phyloP scores from a whole-genome alignment of 2,329 filamentous ascomycete genomes.

The Penicillium sp. region DNA sequence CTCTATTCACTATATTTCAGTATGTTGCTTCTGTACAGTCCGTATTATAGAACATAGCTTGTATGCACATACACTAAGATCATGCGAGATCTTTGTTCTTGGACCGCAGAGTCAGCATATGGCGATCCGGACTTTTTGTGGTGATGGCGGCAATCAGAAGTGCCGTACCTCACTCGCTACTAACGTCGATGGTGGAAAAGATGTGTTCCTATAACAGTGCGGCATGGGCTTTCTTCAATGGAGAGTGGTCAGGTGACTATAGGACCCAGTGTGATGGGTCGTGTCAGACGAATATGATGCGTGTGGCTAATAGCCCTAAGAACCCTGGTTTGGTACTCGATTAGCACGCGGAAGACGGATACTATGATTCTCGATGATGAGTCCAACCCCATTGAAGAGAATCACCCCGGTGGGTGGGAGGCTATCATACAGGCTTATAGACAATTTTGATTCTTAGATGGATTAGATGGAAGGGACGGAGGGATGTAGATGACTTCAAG shows the following conservation, averaged over 20 bases:
- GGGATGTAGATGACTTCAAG: neutral
- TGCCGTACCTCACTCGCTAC: slow-evolving; percentile 32
- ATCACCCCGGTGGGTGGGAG: slow-evolving; percentile 34
- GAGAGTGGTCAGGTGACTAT: slow-evolving; percentile 28
- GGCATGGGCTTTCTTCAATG: slow-evolving; percentile 37
- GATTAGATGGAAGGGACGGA: neutral
- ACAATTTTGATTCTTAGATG: slow-evolving; percentile 13
- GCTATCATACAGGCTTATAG: slow-evolving; percentile 30
- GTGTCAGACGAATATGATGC: slow-evolving; percentile 35
- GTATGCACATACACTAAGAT: too few species aligned
- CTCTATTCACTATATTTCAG: too few species aligned
- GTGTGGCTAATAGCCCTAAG: slow-evolving; percentile 26
- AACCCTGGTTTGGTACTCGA: slow-evolving; percentile 34
- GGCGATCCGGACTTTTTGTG: slow-evolving; percentile 35
- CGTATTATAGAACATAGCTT: too few species aligned
- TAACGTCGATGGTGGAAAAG: slow-evolving; percentile 30
- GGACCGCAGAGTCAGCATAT: slow-evolving; percentile 22
- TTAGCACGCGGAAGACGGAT: slow-evolving; percentile 30
- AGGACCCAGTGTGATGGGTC: slow-evolving; percentile 29
- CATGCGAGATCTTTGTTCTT: too few species aligned
- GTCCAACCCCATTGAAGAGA: slow-evolving; percentile 23
- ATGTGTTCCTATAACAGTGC: slow-evolving; percentile 34
- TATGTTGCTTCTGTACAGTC: too few species aligned
- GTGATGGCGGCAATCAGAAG: slow-evolving; percentile 26
- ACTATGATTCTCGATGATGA: slow-evolving; percentile 31